phyloP scores from a whole-genome alignment of 192 early-diverging fungal genomes.

The Blastocladiella britannica region DNA sequence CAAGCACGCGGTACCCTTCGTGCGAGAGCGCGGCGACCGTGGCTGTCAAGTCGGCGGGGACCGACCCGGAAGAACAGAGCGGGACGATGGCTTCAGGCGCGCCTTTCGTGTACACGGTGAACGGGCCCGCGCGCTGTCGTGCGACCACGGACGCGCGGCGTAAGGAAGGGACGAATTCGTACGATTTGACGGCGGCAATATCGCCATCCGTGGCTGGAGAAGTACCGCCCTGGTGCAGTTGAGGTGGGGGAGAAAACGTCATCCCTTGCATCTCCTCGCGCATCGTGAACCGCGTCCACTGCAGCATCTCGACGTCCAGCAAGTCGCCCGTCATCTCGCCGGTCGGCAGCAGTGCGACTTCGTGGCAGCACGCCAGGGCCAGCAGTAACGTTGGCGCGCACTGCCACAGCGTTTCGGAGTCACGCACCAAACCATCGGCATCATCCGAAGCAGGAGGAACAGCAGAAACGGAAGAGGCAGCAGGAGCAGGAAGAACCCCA shows the following conservation, averaged over 20 bases:
- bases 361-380: slow-evolving; percentile 59
- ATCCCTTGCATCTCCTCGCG: slow-evolving; percentile 85
- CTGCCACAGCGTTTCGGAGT: too few species aligned
- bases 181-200: slow-evolving; percentile 34
- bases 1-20: slow-evolving; percentile 92
- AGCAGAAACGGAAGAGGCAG: too few species aligned
- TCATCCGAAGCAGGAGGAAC: slow-evolving; percentile 2
- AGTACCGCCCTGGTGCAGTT: too few species aligned
- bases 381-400: too few species aligned
- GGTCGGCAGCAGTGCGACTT: slow-evolving; percentile 68
- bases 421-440: slow-evolving; percentile 12
- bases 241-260: too few species aligned
- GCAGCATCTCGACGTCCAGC: slow-evolving; percentile 94
- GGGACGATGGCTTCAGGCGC: slow-evolving; percentile 87
- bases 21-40: slow-evolving; percentile 71
- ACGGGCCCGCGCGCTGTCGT: slow-evolving; percentile 30
- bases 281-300: slow-evolving; percentile 80
- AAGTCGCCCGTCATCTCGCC: slow-evolving; percentile 86
- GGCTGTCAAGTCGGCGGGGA: slow-evolving; percentile 69
- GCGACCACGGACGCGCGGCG: slow-evolving; percentile 87
- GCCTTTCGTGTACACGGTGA: slow-evolving; percentile 76
- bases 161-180: slow-evolving; percentile 80
- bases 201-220: too few species aligned
- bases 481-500: too few species aligned
- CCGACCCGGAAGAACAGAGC: slow-evolving; percentile 64